Percentiles rank a stretch among this genome's conserved stretches.
Conservation (phyloP, 495 filamentous ascomycete species). For the Daldinia loculata region DNA sequence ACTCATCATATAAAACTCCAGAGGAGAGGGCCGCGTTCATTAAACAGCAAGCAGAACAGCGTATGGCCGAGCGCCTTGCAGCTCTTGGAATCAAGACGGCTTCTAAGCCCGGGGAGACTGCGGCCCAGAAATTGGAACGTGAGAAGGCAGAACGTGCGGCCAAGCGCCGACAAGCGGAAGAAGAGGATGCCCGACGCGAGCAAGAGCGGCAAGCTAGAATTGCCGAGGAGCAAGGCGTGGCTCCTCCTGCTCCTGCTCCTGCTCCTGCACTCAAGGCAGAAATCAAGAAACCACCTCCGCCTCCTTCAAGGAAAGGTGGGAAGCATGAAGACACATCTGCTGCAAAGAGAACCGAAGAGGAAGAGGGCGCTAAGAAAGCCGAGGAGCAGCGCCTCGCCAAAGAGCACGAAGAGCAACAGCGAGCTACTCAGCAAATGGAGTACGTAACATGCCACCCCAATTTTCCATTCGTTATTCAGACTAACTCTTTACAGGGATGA, state of each 20-base stretch:
- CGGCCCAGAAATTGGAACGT: conserved; percentile 84
- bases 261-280: conserved; percentile 57
- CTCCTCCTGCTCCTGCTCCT: conserved; percentile 60
- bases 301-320: conserved; percentile 78
- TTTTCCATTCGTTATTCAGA: conserved; percentile 38
- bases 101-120: conserved; percentile 73
- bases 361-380: conserved; percentile 61
- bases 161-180: conserved; percentile 86
- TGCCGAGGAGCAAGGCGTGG: conserved; percentile 78
- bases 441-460: conserved; percentile 60
- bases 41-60: conserved; percentile 94
- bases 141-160: conserved; percentile 89
- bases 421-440: conserved; percentile 80
- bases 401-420: conserved; percentile 82
- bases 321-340: conserved; percentile 64
- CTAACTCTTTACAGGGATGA: conserved; percentile 68
- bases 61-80: conserved; percentile 97
- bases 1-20: conserved; percentile 84
- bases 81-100: conserved; percentile 89
- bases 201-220: conserved; percentile 85
- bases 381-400: conserved; percentile 66
- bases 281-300: conserved; percentile 84
- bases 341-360: conserved; percentile 60
- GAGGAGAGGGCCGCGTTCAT: conserved; percentile 96
- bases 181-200: conserved; percentile 92